Conservation (phyloP, 2,329 filamentous ascomycete species). For the Colletotrichum sp. region DNA sequence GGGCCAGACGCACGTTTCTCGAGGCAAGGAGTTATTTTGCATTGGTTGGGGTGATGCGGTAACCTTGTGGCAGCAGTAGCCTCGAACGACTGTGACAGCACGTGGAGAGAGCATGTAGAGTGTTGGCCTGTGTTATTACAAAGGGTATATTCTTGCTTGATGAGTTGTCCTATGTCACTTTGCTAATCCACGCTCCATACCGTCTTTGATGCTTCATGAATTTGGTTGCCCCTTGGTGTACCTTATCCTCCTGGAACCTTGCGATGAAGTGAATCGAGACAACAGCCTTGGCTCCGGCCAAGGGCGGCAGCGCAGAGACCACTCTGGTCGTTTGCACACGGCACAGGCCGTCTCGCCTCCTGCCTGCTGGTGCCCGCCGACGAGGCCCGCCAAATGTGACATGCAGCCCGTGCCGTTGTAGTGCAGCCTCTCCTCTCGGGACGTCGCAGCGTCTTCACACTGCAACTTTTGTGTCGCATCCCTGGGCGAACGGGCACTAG, state of each 20-base stretch:
- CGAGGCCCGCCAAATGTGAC: background rate
- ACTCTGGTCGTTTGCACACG: background rate
- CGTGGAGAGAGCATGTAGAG: background rate
- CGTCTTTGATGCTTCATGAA: conserved; percentile 7
- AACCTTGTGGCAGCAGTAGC: background rate
- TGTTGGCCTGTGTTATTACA: conserved; percentile 6
- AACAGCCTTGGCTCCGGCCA: background rate
- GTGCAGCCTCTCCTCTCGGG: background rate
- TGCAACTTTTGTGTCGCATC: background rate
- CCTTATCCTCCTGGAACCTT: background rate
- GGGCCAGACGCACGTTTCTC: background rate
- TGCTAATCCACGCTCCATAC: background rate
- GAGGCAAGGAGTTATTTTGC: background rate
- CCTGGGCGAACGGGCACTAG: background rate
- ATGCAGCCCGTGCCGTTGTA: background rate
- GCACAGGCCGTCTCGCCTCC: background rate
- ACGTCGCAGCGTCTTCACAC: background rate
- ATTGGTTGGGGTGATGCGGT: background rate
- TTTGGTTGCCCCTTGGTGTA: background rate
- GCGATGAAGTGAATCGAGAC: background rate
- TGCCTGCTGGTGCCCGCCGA: background rate
- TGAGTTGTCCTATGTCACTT: conserved; percentile 2
- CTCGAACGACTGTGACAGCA: background rate
- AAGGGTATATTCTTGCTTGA: conserved; percentile 20
- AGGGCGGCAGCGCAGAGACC: background rate